Conservation (phyloP, 2,329 filamentous ascomycete genomes). For the Colletotrichum orchidophilum region DNA sequence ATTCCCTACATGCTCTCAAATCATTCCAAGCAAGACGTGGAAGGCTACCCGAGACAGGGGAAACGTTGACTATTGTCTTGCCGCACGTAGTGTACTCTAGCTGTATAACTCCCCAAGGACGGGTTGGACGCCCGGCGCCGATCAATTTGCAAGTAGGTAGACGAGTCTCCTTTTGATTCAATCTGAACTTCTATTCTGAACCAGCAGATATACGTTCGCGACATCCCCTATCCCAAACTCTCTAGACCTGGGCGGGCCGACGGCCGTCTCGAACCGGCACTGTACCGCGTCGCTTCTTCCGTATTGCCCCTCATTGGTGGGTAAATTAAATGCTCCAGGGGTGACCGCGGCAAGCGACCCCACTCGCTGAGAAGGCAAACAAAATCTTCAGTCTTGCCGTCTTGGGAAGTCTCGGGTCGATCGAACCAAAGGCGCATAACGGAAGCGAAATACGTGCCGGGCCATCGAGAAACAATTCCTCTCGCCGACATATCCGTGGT, state of each 20-base stretch:
- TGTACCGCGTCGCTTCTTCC: neutral
- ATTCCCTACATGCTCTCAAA: neutral
- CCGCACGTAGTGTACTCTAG: neutral
- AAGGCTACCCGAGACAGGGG: neutral
- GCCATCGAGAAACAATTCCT: neutral
- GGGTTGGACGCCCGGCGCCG: too few species aligned
- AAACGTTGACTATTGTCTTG: neutral
- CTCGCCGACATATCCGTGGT: neutral
- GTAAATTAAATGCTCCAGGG: neutral
- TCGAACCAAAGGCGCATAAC: neutral
- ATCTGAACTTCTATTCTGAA: too few species aligned
- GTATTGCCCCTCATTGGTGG: constrained; percentile 2
- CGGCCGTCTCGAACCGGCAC: neutral
- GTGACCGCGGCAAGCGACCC: neutral
- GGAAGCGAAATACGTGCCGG: neutral
- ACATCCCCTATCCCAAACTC: neutral
- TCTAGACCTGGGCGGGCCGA: constrained; percentile 5
- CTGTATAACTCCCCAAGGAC: neutral
- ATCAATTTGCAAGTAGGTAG: too few species aligned
- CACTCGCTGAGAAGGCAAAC: constrained; percentile 8
- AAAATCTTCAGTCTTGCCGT: too few species aligned
- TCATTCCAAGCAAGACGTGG: neutral
- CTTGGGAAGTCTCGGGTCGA: too few species aligned
- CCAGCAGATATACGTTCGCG: neutral
- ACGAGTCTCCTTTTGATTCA: neutral